phyloP scores from a whole-genome alignment of 2,329 filamentous ascomycete genomes.

The Fusarium neocosmosporiellum region DNA sequence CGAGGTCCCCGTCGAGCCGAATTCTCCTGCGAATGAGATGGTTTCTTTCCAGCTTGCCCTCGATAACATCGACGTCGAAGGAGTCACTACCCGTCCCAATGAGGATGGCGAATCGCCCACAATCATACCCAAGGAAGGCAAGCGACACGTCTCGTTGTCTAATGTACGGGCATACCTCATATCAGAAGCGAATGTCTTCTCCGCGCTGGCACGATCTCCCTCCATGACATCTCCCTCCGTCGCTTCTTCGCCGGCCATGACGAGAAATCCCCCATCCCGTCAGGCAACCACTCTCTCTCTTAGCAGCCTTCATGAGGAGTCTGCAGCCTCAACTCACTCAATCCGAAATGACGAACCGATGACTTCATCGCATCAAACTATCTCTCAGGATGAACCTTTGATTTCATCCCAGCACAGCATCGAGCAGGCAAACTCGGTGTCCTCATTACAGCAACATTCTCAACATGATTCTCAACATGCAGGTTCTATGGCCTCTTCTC shows the following conservation, averaged over 20 bases:
- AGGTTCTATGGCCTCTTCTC: conserved; percentile 37
- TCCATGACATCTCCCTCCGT: conserved; percentile 59
- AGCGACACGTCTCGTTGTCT: conserved; percentile 72
- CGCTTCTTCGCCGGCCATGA: conserved; percentile 64
- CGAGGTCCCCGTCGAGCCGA: conserved; percentile 63
- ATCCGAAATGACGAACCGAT: conserved; percentile 37
- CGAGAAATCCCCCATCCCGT: conserved; percentile 49
- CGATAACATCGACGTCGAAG: conserved; percentile 74
- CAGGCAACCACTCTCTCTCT: conserved; percentile 46
- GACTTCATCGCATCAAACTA: conserved; percentile 38
- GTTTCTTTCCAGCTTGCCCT: conserved; percentile 75
- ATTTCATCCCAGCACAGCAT: conserved; percentile 20
- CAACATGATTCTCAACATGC: conserved; percentile 19
- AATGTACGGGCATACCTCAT: conserved; percentile 73
- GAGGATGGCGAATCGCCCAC: conserved; percentile 47
- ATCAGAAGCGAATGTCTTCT: conserved; percentile 75
- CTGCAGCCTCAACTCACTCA: conserved; percentile 39
- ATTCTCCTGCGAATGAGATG: conserved; percentile 60
- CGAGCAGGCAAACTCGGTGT: conserved; percentile 30
- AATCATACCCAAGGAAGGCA: conserved; percentile 68
- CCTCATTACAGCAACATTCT: conserved; percentile 29
- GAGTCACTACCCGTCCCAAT: conserved; percentile 62
- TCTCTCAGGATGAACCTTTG: conserved; percentile 12
- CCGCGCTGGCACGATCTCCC: conserved; percentile 67
- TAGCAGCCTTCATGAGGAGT: conserved; percentile 42